Percentiles rank a stretch among this genome's conserved stretches.
Evolutionary conservation across 177 flowering plant species (phyloP).

Genomic region (Vitis hybrid): DNA sequence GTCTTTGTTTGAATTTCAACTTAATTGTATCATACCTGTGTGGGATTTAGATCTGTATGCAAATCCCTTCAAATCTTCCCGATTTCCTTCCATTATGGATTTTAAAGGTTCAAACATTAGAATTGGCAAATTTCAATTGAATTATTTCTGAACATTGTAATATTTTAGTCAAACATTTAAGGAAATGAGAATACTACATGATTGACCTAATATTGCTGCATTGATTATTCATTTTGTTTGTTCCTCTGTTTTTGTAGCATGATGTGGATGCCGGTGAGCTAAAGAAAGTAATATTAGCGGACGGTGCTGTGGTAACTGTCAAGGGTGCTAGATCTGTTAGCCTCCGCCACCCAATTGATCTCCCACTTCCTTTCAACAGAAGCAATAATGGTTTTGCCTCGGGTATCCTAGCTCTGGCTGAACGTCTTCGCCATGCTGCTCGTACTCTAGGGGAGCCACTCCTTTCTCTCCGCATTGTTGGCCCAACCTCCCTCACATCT

Average conservation of each 20-base stretch:
- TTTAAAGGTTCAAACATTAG: too few species aligned
- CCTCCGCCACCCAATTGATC: slow-evolving; percentile 81
- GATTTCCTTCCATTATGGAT: too few species aligned
- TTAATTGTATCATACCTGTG: too few species aligned
- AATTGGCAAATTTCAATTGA: too few species aligned
- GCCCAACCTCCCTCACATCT: slow-evolving; percentile 81
- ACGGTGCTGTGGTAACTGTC: slow-evolving; percentile 94
- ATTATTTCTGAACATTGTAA: too few species aligned
- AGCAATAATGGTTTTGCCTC: slow-evolving; percentile 63
- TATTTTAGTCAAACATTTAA: too few species aligned
- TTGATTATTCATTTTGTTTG: slow-evolving; percentile 3
- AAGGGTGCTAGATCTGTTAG: slow-evolving; percentile 94
- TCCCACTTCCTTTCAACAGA: slow-evolving; percentile 76
- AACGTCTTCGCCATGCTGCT: slow-evolving; percentile 71
- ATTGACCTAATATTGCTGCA: neutral
- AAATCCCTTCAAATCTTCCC: too few species aligned
- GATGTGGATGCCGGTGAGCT: slow-evolving; percentile 97
- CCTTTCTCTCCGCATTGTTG: slow-evolving; percentile 80
- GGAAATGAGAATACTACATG: too few species aligned
- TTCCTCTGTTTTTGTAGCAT: slow-evolving; percentile 51
- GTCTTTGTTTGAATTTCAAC: too few species aligned
- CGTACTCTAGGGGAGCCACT: slow-evolving; percentile 39
- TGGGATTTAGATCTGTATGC: too few species aligned
- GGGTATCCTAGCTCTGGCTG: slow-evolving; percentile 71
- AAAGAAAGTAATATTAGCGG: slow-evolving; percentile 84